Base-by-base conservation (phyloP, 805 yeast genomes). In the Saccharomycopsis guyanensis region DNA sequence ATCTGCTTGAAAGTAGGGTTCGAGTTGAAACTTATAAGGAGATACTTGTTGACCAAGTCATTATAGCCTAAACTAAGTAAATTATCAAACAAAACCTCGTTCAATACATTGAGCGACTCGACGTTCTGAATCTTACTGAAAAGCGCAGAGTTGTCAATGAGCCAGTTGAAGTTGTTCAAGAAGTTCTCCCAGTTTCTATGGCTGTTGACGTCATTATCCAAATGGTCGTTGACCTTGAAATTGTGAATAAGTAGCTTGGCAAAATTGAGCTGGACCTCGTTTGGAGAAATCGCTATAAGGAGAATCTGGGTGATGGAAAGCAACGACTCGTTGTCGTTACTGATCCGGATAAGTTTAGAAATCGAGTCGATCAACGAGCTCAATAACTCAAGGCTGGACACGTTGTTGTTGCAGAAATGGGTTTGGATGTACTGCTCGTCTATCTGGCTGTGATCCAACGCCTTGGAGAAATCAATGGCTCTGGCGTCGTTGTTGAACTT, bases 231-330 rank as follows among this genome's bases (percentile, higher is more conserved):
- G n/a, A 42, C 36, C 24, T 50, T 50, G 38, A 33, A 45, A 36
- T 50, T 50, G 29, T 50, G 51, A 7, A 50, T 50, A 29, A 50
- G 42, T 8, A 50, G 39, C 31, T 47, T 47, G 24, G 53, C 51
- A 43, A 50, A 50, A 36, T 50, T 50, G 19, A 50, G 37, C 39
- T 50, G 53, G 10, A 48, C 33, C 8, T 43, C 45, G 13, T 47
- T 16, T 3, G 51, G 38, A 1, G 53, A 43, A 12, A 47, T 45
- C 3, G 51, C 40, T 3, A 50, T 50, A 8, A 50, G 27, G 13
- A 47, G 38, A 24, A 50, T 42, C 33, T 50, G 53, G 18, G 50
- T 50, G 4, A 50, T 40, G n/a, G 49, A 38, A 38, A 50, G 15
- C 34, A 50, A 24, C 3, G 49, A 44, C 25, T 50, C 53, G 34